These are phyloP conservation scores for Geotrichum cucujoidarum DNA, from an alignment of 1,139 yeast genomes.

Conservation along the genomic window DNA sequence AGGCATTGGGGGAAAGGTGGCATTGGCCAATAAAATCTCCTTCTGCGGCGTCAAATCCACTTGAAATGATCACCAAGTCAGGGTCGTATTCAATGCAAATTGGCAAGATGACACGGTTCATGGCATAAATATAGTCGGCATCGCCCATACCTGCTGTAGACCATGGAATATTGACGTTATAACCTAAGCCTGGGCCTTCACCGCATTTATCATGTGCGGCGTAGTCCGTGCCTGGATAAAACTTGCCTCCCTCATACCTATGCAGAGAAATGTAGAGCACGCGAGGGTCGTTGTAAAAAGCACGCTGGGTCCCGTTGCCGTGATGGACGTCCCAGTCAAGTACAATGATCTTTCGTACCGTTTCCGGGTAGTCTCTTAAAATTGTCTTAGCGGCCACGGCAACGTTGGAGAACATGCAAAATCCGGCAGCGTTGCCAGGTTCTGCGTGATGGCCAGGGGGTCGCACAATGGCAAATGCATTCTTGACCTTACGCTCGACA, in stretches of 20 bases:
- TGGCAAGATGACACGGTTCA: slow-evolving; percentile 83
- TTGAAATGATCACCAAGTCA: slow-evolving; percentile 83
- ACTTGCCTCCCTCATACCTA: slow-evolving; percentile 85
- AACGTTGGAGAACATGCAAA: slow-evolving; percentile 91
- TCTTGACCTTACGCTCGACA: slow-evolving; percentile 85
- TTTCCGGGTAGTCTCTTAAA: slow-evolving; percentile 77
- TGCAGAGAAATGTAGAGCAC: slow-evolving; percentile 89
- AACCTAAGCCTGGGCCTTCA: slow-evolving; percentile 81
- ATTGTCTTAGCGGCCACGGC: slow-evolving; percentile 94
- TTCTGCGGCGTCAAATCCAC: slow-evolving; percentile 98
- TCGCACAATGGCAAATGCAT: slow-evolving; percentile 88
- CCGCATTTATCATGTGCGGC: slow-evolving; percentile 82
- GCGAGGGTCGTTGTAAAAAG: slow-evolving; percentile 82
- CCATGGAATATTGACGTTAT: slow-evolving; percentile 90
- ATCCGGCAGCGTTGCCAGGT: slow-evolving; percentile 95
- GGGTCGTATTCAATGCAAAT: slow-evolving; percentile 86
- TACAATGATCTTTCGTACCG: slow-evolving; percentile 75
- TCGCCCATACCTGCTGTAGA: slow-evolving; percentile 89
- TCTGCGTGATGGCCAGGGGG: slow-evolving; percentile 99
- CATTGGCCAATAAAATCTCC: slow-evolving; percentile 98
- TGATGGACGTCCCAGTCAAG: slow-evolving; percentile 98
- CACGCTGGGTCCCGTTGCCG: slow-evolving; percentile 96
- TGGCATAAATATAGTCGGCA: slow-evolving; percentile 92
- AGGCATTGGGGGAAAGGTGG: slow-evolving; percentile 91
- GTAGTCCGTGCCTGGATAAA: slow-evolving; percentile 86